Percentiles rank a stretch among this genome's conserved stretches.
These are phyloP conservation scores for Luffa aegyptiaca DNA, from an alignment of 306 rosid species.

Conservation along the genomic window DNA sequence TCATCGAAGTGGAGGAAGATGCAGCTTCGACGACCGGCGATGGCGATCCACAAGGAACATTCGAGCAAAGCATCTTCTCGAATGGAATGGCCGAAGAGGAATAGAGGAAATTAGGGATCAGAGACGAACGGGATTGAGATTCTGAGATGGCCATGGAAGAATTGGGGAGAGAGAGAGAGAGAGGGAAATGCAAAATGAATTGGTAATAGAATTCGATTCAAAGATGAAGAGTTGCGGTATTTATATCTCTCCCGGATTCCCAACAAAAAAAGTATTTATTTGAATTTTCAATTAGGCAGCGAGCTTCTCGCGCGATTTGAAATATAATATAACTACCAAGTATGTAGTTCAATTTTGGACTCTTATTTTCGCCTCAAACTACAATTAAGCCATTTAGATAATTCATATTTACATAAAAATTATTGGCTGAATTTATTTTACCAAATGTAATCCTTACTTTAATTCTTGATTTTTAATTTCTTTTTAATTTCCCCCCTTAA, in stretches of 20 bases:
- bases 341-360: background rate
- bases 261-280: background rate
- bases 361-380: background rate
- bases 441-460: too few relatives aligned
- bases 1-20: conserved; percentile 8
- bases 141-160: conserved; percentile 45
- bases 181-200: background rate
- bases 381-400: background rate
- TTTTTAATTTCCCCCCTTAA: too few relatives aligned
- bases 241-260: conserved; percentile 19
- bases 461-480: too few relatives aligned
- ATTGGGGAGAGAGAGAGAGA: background rate
- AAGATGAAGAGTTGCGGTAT: conserved; percentile 15
- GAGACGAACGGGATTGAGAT: conserved; percentile 30
- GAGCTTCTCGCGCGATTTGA: background rate
- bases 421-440: too few relatives aligned
- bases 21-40: conserved; percentile 1
- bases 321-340: too few relatives aligned
- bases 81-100: conserved; percentile 25
- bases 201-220: conserved; percentile 10
- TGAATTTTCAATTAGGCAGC: background rate
- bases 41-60: background rate
- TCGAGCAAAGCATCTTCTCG: conserved; percentile 35
- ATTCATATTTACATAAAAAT: too few relatives aligned
- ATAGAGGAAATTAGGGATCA: conserved; percentile 70